These are phyloP conservation scores for Scheffersomyces quercinus DNA, from an alignment of 1,139 yeast species.

Conservation along the genomic window DNA sequence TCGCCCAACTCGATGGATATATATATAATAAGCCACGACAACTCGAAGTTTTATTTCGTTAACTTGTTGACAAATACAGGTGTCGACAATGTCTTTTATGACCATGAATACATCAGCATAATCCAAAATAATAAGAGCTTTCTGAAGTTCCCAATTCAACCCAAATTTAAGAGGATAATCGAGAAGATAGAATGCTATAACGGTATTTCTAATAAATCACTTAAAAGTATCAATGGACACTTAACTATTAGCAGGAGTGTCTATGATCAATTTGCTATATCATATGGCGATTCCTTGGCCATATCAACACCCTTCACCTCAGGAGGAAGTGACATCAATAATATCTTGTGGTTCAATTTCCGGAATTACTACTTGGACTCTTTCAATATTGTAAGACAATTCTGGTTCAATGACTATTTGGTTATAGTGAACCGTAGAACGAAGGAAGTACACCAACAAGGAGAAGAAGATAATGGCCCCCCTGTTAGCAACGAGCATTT, in stretches of 20 bases:
- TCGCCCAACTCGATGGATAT: slow-evolving; percentile 29
- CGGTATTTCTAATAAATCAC: slow-evolving; percentile 14
- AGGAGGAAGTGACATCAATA: slow-evolving; percentile 28
- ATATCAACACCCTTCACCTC: slow-evolving; percentile 38
- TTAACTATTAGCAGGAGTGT: slow-evolving; percentile 26
- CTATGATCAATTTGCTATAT: slow-evolving; percentile 26
- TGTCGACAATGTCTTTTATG: slow-evolving; percentile 20
- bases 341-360: slow-evolving; percentile 44
- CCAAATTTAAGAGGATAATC: slow-evolving; percentile 30
- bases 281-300: slow-evolving; percentile 19
- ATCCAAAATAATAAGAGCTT: slow-evolving; percentile 20
- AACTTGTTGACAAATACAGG: slow-evolving; percentile 21
- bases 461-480: slow-evolving; percentile 9
- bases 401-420: slow-evolving; percentile 38
- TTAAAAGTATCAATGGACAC: slow-evolving; percentile 17
- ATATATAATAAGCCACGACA: slow-evolving; percentile 21
- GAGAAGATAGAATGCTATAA: slow-evolving; percentile 21
- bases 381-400: slow-evolving; percentile 36
- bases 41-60: slow-evolving; percentile 21
- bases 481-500: slow-evolving; percentile 9
- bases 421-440: slow-evolving; percentile 33
- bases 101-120: slow-evolving; percentile 29
- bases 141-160: slow-evolving; percentile 32
- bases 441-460: slow-evolving; percentile 19
- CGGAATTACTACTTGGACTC: slow-evolving; percentile 34